These are phyloP conservation scores for Tephrocybe rancida DNA, from an alignment of 768 basidiomycete genomes.

Conservation along the genomic window DNA sequence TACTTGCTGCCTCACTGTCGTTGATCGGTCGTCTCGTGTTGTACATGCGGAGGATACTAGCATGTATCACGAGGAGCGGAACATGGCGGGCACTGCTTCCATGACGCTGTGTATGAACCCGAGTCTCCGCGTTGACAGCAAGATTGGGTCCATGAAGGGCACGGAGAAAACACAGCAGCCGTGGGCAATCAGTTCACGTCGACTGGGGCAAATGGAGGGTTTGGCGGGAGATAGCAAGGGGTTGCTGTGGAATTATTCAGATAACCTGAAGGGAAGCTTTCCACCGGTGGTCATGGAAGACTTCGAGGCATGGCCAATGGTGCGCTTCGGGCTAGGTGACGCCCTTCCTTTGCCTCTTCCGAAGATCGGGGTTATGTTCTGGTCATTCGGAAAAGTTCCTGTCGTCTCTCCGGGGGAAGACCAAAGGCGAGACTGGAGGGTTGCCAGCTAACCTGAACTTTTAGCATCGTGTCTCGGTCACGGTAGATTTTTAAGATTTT, in stretches of 20 bases:
- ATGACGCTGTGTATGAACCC: neutral
- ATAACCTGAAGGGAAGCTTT: neutral
- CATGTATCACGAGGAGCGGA: neutral
- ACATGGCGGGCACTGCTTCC: neutral
- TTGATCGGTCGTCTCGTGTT: neutral
- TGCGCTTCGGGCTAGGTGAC: neutral
- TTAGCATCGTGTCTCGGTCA: no score
- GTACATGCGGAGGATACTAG: slow-evolving; percentile 1
- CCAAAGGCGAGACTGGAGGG: no score
- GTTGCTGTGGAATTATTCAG: neutral
- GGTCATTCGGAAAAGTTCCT: slow-evolving; percentile 1
- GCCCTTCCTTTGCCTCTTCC: neutral
- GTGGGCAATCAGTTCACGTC: neutral
- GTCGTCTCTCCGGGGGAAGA: no score
- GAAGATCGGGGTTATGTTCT: neutral
- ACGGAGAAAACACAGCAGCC: neutral
- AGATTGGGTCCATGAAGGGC: neutral
- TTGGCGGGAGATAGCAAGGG: neutral
- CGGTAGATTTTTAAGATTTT: no score
- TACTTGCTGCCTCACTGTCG: neutral
- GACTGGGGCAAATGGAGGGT: neutral
- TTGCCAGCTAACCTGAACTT: no score
- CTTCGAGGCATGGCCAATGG: neutral
- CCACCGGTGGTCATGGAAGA: neutral
- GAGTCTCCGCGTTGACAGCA: neutral